Conservation (phyloP, 495 filamentous ascomycete genomes). For the Penicillium fimorum region DNA sequence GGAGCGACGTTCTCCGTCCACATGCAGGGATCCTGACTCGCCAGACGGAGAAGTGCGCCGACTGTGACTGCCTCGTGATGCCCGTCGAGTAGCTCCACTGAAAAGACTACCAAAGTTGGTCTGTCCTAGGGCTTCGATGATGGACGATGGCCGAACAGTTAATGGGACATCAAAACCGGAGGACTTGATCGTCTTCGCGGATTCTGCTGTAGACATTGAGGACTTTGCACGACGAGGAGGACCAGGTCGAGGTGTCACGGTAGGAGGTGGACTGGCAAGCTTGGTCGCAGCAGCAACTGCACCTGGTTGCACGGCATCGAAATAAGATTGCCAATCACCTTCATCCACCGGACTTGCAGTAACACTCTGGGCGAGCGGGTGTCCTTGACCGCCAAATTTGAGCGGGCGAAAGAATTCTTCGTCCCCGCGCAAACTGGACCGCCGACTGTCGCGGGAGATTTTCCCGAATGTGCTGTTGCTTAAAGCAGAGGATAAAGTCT, state of each 20-base stretch:
- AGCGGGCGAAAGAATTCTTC: slow-evolving; percentile 48
- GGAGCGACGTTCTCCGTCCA: slow-evolving; percentile 58
- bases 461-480: slow-evolving; percentile 36
- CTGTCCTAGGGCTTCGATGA: slow-evolving; percentile 49
- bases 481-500: slow-evolving; percentile 32
- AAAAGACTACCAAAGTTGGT: slow-evolving; percentile 56
- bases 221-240: slow-evolving; percentile 53
- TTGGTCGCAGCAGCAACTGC: slow-evolving; percentile 15
- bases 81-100: slow-evolving; percentile 52
- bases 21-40: slow-evolving; percentile 54
- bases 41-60: slow-evolving; percentile 54
- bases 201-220: slow-evolving; percentile 61
- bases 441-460: slow-evolving; percentile 50
- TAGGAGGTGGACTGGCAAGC: slow-evolving; percentile 35
- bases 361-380: slow-evolving; percentile 81
- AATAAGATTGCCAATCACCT: slow-evolving; percentile 43
- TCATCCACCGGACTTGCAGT: slow-evolving; percentile 66
- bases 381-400: slow-evolving; percentile 51
- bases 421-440: slow-evolving; percentile 69
- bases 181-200: slow-evolving; percentile 58
- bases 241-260: slow-evolving; percentile 43
- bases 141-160: slow-evolving; percentile 38
- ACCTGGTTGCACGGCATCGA: slow-evolving; percentile 19
- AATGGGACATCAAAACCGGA: slow-evolving; percentile 28
- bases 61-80: slow-evolving; percentile 49